phyloP scores from a whole-genome alignment of 148 eudicot species.

The Pouteria glomerata region DNA sequence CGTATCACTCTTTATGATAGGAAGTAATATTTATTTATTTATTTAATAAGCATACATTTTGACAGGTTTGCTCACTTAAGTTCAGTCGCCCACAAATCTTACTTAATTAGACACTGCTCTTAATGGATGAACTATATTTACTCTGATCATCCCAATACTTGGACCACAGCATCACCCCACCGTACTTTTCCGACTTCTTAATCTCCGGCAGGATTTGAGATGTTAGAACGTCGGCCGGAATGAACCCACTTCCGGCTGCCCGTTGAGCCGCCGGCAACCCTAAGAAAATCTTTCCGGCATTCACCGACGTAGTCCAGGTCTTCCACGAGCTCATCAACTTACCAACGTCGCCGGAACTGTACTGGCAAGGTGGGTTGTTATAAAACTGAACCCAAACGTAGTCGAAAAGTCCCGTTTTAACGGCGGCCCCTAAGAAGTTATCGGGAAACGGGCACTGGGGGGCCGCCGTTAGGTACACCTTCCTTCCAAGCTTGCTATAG shows the following conservation, averaged over 20 bases:
- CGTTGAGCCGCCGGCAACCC: slow-evolving; percentile 67
- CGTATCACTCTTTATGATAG: too few relatives aligned
- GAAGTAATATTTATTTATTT: too few relatives aligned
- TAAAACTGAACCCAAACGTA: slow-evolving; percentile 84
- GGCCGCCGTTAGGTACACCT: slow-evolving; percentile 58
- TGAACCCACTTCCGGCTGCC: slow-evolving; percentile 72
- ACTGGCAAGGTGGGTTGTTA: slow-evolving; percentile 77
- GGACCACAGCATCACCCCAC: slow-evolving; percentile 88
- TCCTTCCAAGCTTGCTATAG: slow-evolving; percentile 17
- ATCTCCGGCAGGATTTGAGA: slow-evolving; percentile 50
- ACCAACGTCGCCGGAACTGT: slow-evolving; percentile 29
- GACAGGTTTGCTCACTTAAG: too few relatives aligned
- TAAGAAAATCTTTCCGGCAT: slow-evolving; percentile 42
- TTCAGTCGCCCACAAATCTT: too few relatives aligned
- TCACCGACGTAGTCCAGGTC: slow-evolving; percentile 41
- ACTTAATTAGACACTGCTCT: slow-evolving; percentile 29
- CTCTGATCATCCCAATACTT: slow-evolving; percentile 61
- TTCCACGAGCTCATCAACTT: slow-evolving; percentile 49
- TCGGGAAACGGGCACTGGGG: slow-evolving; percentile 93
- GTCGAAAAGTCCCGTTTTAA: slow-evolving; percentile 55
- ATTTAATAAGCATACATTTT: too few relatives aligned
- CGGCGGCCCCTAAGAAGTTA: slow-evolving; percentile 34
- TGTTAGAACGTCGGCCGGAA: slow-evolving; percentile 49
- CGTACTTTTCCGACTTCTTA: slow-evolving; percentile 51
- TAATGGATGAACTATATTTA: slow-evolving; percentile 51